Evolutionary conservation across 2,329 filamentous ascomycete species (phyloP).

Genomic region (Fusarium transvaalense): DNA sequence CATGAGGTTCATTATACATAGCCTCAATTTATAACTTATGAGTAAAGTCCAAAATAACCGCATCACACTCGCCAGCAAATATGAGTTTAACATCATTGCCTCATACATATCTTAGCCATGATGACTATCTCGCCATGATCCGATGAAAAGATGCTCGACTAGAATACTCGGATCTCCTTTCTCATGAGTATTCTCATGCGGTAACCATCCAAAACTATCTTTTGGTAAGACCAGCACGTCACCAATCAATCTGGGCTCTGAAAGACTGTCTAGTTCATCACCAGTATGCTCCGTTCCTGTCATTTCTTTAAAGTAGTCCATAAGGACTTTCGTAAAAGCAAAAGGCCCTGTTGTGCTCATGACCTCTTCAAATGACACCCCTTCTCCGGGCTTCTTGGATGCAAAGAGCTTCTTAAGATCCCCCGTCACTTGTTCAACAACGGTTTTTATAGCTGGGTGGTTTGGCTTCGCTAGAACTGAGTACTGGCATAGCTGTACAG

Average conservation of each 20-base stretch:
- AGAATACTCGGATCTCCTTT: slow-evolving; percentile 34
- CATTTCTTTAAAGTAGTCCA: slow-evolving; percentile 48
- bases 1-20: not conserved
- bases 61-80: not conserved
- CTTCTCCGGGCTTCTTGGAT: slow-evolving; percentile 25
- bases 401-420: slow-evolving; percentile 43
- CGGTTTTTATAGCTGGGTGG: slow-evolving; percentile 74
- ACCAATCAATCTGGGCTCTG: slow-evolving; percentile 49
- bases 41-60: not conserved
- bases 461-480: slow-evolving; percentile 80
- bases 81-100: not conserved
- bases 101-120: slow-evolving; percentile 17
- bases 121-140: slow-evolving; percentile 37
- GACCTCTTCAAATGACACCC: slow-evolving; percentile 49
- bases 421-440: slow-evolving; percentile 73
- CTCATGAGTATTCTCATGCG: slow-evolving; percentile 37
- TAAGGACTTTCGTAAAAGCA: slow-evolving; percentile 50
- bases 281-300: slow-evolving; percentile 47
- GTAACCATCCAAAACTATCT: slow-evolving; percentile 45
- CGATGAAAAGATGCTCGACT: slow-evolving; percentile 41
- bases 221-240: slow-evolving; percentile 53
- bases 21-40: not conserved
- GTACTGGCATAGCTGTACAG: slow-evolving; percentile 81
- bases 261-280: slow-evolving; percentile 48
- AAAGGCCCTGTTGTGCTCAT: slow-evolving; percentile 51